Evolutionary conservation across 345 rosid genomes (phyloP).

Genomic region (Boechera retrofracta): DNA sequence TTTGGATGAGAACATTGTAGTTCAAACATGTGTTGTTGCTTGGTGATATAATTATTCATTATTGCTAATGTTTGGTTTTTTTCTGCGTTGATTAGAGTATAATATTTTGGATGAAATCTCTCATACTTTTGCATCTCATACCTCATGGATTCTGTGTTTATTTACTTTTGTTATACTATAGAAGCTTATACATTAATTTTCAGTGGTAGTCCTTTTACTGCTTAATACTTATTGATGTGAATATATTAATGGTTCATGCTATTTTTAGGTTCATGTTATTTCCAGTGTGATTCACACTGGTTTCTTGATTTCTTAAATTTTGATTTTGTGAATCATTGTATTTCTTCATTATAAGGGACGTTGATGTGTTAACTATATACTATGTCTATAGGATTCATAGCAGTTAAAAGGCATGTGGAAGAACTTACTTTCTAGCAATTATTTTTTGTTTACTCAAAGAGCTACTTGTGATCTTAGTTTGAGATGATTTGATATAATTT

Average conservation of each 20-base stretch:
- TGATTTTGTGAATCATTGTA: background rate
- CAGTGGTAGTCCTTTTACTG: background rate
- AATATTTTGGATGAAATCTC: background rate
- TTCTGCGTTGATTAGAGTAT: background rate
- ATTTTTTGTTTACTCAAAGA: background rate
- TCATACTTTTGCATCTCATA: background rate
- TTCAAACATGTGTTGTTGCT: too few relatives aligned
- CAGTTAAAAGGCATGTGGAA: background rate
- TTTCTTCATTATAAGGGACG: slow-evolving; percentile 5
- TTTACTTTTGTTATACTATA: background rate
- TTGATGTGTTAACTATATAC: background rate
- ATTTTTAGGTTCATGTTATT: slow-evolving; percentile 48
- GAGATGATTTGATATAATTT: background rate
- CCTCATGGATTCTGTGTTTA: background rate
- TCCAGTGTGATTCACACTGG: background rate
- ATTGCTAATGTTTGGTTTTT: background rate
- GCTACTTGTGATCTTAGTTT: background rate
- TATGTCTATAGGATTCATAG: background rate
- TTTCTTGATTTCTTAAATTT: background rate
- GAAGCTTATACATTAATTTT: background rate
- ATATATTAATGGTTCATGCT: slow-evolving; percentile 15
- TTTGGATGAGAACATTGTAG: too few relatives aligned
- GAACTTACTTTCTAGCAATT: background rate
- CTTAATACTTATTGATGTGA: background rate
- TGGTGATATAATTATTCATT: too few relatives aligned